Base-by-base conservation (phyloP, 2,329 filamentous ascomycete genomes). In the Paracorniculantispora psalliotae region DNA sequence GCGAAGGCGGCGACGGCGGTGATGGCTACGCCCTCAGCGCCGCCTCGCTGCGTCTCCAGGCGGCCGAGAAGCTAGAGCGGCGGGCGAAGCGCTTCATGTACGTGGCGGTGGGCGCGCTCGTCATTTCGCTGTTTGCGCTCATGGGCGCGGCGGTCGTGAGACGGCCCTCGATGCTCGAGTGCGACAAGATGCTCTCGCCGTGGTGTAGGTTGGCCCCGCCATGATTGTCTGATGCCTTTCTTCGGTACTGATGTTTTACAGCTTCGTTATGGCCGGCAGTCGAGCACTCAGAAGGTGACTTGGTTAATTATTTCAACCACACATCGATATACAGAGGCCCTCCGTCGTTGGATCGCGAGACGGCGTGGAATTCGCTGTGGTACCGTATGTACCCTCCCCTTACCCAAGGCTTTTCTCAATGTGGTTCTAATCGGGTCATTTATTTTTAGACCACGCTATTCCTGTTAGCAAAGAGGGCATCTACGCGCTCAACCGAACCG, bases 311-410 rank as follows among this genome's bases (percentile, higher is more conserved):
- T 15, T 58, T 62, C 17, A 62, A 61, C 54, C 56, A 62, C 19
- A 37, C 59, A 15, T 61, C 61, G 21, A 54, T 58, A 44, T 62
- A 59, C n/a, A 60, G 61, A 28, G 59, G 61, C 10, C 55, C 60
- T 17, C 61, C 61, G 2, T 50, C 51, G 2, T 52, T 54, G 6
- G 61, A 62, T 12, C 44, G 60, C 8, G 61, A 62, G 39, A 55
- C 57, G 23, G 61, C 61, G 12, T 62, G 55, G 59, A 54, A 52
- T 26, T n/a, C 23, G 2, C 55, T 62, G 15, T 62, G 61, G 61
- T 56, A 56, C 17, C 43, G 59, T 61, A 56, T 17, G 43, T 28
- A 23, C 49, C 13, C n/a, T n/a, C n/a, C n/a, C n/a, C n/a, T n/a
- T n/a, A n/a, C n/a, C n/a, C n/a, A n/a, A n/a, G n/a, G n/a, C n/a